These are phyloP conservation scores for Tricholoma bakamatsutake DNA, from an alignment of 768 basidiomycete genomes.

Conservation along the genomic window DNA sequence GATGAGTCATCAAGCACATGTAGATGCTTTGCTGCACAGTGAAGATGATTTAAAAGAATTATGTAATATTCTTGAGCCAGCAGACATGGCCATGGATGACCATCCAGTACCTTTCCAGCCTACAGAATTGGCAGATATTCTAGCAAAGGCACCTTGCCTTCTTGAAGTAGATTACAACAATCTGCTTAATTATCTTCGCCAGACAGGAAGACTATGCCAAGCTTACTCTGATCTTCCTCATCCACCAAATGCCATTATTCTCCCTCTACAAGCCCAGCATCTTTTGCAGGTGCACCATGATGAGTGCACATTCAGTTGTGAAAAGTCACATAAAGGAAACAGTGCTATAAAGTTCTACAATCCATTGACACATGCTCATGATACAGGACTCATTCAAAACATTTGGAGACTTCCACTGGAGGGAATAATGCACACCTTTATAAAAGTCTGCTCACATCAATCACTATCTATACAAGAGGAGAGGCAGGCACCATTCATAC, in stretches of 20 bases:
- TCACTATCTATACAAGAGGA: conserved; percentile 7
- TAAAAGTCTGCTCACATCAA: conserved; percentile 17
- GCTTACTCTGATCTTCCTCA: conserved; percentile 9
- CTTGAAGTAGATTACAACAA: conserved; percentile 8
- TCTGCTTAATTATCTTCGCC: conserved; percentile 13
- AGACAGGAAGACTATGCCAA: conserved; percentile 6
- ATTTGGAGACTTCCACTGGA: conserved; percentile 16
- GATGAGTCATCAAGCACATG: conserved; percentile 3
- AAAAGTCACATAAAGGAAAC: conserved; percentile 14
- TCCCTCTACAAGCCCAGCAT: conserved; percentile 12
- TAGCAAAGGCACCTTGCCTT: conserved; percentile 8
- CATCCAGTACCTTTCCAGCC: background rate
- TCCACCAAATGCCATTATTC: conserved; percentile 7
- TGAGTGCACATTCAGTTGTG: conserved; percentile 16
- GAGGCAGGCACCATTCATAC: conserved; percentile 15
- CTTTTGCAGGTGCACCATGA: conserved; percentile 9
- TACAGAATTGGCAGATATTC: conserved; percentile 5
- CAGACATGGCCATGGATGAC: background rate
- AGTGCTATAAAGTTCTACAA: conserved; percentile 19
- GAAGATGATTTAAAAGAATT: conserved; percentile 3
- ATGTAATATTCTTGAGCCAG: conserved; percentile 5
- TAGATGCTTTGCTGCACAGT: conserved; percentile 4
- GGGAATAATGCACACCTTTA: conserved; percentile 13
- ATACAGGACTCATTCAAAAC: conserved; percentile 16
- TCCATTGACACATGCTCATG: conserved; percentile 3